Evolutionary conservation across 441 rosid species (phyloP).

Genomic region (Theobroma grandiflorum): DNA sequence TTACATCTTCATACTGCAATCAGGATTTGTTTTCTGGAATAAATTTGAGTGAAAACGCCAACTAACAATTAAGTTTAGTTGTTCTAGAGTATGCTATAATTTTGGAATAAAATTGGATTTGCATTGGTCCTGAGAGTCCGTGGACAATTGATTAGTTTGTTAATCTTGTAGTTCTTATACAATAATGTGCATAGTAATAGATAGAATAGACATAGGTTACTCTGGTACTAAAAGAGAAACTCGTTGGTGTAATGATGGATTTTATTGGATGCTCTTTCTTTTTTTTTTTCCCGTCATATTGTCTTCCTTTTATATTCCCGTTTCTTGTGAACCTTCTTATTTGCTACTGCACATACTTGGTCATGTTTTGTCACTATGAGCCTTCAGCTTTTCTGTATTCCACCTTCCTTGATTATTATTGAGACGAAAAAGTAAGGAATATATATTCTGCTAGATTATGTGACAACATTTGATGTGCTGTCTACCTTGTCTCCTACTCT

Average conservation of each 20-base stretch:
- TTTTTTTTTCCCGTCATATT: background rate
- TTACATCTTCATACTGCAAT: background rate
- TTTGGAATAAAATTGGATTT: constrained; percentile 7
- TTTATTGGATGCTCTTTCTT: background rate
- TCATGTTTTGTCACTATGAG: background rate
- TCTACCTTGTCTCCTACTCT: constrained; percentile 30
- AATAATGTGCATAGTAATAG: background rate
- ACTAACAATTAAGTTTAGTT: background rate
- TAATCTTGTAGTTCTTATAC: background rate
- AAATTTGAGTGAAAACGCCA: background rate
- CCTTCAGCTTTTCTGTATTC: constrained; percentile 1
- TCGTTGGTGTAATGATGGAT: background rate
- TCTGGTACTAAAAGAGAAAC: background rate
- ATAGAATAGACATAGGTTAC: background rate
- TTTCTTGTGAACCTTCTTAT: background rate
- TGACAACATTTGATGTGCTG: background rate
- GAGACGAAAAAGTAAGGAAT: background rate
- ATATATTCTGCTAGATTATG: background rate
- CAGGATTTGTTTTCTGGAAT: background rate
- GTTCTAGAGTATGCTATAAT: background rate
- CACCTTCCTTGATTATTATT: background rate
- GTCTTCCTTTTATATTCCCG: background rate
- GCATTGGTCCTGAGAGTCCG: background rate
- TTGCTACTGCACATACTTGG: background rate
- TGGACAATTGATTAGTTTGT: background rate